Evolutionary conservation across 1,284 basidiomycete species (phyloP), one percentile per base, ranked within the genome.

Genomic region (Coniophora puteana): DNA sequence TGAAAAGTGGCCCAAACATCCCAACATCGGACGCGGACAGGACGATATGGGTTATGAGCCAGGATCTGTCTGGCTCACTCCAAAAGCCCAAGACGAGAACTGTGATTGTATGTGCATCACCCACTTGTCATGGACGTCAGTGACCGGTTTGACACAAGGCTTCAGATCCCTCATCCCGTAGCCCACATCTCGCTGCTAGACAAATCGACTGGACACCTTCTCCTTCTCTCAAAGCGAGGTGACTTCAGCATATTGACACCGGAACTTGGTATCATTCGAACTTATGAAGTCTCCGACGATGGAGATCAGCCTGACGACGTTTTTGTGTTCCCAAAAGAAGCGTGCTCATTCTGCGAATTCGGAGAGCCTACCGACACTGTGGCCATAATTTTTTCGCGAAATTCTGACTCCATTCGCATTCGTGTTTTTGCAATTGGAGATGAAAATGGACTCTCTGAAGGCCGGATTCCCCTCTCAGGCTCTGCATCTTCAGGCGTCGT

Each of bases 21-120:
- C 45, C 52, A 29, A 35, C 48, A 23, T 64, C 72, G 12, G 66
- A 71, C 20, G 53, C 57, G 39, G 71, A 70, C 4, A 66, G 71
- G 38, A 76, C 71, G 1, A 59, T 87, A 38, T 83, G 79, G 73
- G 63, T 69, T 43, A 84, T 85, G 80, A 72, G 65, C 46, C 76
- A 83, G 51, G 65, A 67, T 42, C 47, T 75, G n/a, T 67, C 71
- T 4, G 66, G 69, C 16, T 58, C 69, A 20, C 59, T 38, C 4
- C 29, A 61, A 54, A 43, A 65, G 60, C 38, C 68, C 65, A 49
- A 72, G 66, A 66, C 59, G 53, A 67, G 55, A 40, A 58, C 62
- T 21, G 58, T 63, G 38, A 52, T 69, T 48, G 80, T 83, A 57
- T 49, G 78, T 67, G 28, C 25, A 20, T 25, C 26, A 12, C 32